Evolutionary conservation across 2,329 filamentous ascomycete species (phyloP), one percentile per base, ranked within the genome.

Genomic region (Colletotrichum orbiculare): DNA sequence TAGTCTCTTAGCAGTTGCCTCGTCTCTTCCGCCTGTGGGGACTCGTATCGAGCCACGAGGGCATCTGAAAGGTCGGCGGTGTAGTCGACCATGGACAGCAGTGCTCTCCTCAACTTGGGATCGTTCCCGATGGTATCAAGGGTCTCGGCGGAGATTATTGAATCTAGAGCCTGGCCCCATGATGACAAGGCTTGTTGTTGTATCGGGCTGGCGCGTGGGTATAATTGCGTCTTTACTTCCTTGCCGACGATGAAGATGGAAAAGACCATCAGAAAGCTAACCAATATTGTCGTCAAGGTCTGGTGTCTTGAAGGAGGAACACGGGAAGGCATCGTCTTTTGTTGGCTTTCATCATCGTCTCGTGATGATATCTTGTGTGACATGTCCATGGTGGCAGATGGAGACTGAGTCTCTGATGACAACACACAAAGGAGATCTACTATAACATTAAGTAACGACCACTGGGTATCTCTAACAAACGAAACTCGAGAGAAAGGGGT

Each of bases 71-170:
- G 37, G 5, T 69, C 67, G 11, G 54, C 55, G 4, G 55, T 68
- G 38, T 64, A 60, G 37, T 69, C 67, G 2, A 69, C 66, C 54
- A 69, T 57, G n/a, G 56, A 50, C 45, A 69, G 37, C 4, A 69
- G 45, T 2, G 62, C 67, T 33, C 62, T 58, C 2, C 62, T 54
- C 9, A 69, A 55, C 38, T 54, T 58, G 25, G 50, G 37, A 13
- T 69, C 67, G 41, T 37, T 63, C 2, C 67, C 62, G 43, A 69
- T 54, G 4, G 66, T 55, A 4, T 64, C 47, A 17, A 54, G 55
- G 1, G 67, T 64, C 9, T 64, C 55, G 25, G 62, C 62, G 2
- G 61, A 60, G 25, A 69, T 53, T 33, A 69, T 59, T 37, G 43
- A 43, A 6, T 66, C 62, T 13, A 68, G 59, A 6, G 59, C 59